phyloP scores from a whole-genome alignment of 768 basidiomycete species.

The Macrolepiota fuliginosa region DNA sequence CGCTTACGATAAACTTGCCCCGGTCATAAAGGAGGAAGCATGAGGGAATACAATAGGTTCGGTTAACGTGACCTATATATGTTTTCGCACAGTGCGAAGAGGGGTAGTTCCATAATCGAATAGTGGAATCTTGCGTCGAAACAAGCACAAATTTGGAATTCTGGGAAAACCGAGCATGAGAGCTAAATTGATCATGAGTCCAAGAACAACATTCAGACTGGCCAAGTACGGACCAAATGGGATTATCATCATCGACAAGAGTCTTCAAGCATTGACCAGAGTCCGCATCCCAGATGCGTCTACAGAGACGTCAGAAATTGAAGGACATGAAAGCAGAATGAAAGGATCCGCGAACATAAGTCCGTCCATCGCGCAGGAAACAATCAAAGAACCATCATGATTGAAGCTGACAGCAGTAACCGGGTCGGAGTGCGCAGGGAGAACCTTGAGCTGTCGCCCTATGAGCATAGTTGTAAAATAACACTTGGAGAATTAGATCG shows the following conservation, averaged over 20 bases:
- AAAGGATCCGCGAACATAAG: slow-evolving; percentile 64
- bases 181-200: slow-evolving; percentile 40
- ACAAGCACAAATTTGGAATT: slow-evolving; percentile 89
- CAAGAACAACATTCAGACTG: not conserved
- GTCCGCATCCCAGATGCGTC: slow-evolving; percentile 96
- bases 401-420: slow-evolving; percentile 95
- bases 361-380: slow-evolving; percentile 96
- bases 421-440: slow-evolving; percentile 97
- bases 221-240: slow-evolving; percentile 63
- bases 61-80: slow-evolving; percentile 82
- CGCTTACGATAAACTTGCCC: slow-evolving; percentile 76
- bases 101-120: slow-evolving; percentile 94
- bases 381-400: slow-evolving; percentile 91
- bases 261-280: slow-evolving; percentile 99
- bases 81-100: slow-evolving; percentile 91
- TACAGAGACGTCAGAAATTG: slow-evolving; percentile 27
- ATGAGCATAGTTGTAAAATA: slow-evolving; percentile 1
- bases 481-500: not conserved
- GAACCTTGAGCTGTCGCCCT: slow-evolving; percentile 83
- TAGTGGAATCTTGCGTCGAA: slow-evolving; percentile 91
- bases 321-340: not conserved
- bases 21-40: slow-evolving; percentile 53
- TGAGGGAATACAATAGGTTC: slow-evolving; percentile 77
- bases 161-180: slow-evolving; percentile 87
- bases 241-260: slow-evolving; percentile 93